Evolutionary conservation across 1,139 yeast genomes (phyloP).

Genomic region (Yamadazyma songkhlaensis): DNA sequence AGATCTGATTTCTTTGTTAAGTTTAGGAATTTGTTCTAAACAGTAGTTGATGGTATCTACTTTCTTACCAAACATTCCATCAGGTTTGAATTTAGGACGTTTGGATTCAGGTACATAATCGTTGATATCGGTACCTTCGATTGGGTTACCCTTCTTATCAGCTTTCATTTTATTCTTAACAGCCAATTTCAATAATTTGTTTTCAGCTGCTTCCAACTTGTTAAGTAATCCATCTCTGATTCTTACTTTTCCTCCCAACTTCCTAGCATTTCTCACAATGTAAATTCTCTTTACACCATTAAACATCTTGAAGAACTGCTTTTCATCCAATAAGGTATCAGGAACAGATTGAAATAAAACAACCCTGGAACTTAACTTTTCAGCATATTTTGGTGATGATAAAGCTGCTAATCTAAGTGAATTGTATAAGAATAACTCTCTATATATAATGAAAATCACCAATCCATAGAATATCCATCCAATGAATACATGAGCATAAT

Average conservation of each 20-base stretch:
- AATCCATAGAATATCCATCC: conserved; percentile 78
- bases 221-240: conserved; percentile 61
- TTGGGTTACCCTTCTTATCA: conserved; percentile 53
- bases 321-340: conserved; percentile 58
- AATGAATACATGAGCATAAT: conserved; percentile 82
- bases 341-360: conserved; percentile 83
- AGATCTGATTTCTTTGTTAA: conserved; percentile 52
- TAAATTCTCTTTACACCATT: conserved; percentile 72
- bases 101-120: conserved; percentile 75
- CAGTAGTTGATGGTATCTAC: conserved; percentile 62
- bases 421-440: conserved; percentile 79
- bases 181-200: conserved; percentile 55
- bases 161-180: conserved; percentile 61
- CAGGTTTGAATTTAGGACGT: conserved; percentile 65
- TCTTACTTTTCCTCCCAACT: conserved; percentile 55
- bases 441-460: conserved; percentile 66
- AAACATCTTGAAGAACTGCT: conserved; percentile 58
- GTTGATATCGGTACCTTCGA: conserved; percentile 48
- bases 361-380: conserved; percentile 71
- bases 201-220: conserved; percentile 70
- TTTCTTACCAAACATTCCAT: conserved; percentile 54
- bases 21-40: conserved; percentile 49
- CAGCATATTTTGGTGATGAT: conserved; percentile 76
- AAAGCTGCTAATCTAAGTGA: conserved; percentile 79
- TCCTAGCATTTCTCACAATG: conserved; percentile 66